Evolutionary conservation across 805 yeast species (phyloP), one percentile per base, ranked within the genome.

Genomic region (Yarrowia sp.): DNA sequence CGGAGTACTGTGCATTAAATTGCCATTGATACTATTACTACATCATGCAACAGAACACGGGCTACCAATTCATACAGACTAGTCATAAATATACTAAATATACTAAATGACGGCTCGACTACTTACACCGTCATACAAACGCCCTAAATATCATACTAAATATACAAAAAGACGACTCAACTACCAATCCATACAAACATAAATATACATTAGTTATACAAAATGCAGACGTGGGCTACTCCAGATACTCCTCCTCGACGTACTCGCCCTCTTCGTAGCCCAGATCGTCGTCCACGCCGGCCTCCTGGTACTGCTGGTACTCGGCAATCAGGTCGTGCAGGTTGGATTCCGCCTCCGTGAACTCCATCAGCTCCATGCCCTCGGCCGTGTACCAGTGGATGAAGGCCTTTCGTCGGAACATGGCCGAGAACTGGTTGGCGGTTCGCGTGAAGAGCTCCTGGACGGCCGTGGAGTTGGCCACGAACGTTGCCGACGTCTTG

Each of bases 341-440:
- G 75, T 91, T 89, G 63, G 96, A 85, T 77, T 90, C 96, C 61
- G 97, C 97, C 78, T 91, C 97, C 63, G 91, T 84, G 77, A 91
- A 91, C 78, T 91, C 97, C 81, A 86, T 82, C 77, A 88, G 96
- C 71, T 91, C 97, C 97, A 91, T 92, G 78, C 97, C 97, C 77
- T 91, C 97, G 68, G 87, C 83, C 14, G 96, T 88, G 78, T 91
- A 91, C 97, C 97, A 91, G 76, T 91, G 97, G 76, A 91, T 85
- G 84, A 91, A 91, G 66, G 97, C 97, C 74, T 87, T 87, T 78
- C 94, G 86, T 74, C 89, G 85, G 78, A 89, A 91, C 97, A 91
- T 91, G 63, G 91, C 93, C 70, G 88, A 82, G 76, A 92, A 91
- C 77, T 91, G 97, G 70, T 85, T 88, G 65, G 96, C 93, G 62